These are phyloP conservation scores for Pichia sp. DNA, from an alignment of 1,139 yeast species.

Conservation along the genomic window DNA sequence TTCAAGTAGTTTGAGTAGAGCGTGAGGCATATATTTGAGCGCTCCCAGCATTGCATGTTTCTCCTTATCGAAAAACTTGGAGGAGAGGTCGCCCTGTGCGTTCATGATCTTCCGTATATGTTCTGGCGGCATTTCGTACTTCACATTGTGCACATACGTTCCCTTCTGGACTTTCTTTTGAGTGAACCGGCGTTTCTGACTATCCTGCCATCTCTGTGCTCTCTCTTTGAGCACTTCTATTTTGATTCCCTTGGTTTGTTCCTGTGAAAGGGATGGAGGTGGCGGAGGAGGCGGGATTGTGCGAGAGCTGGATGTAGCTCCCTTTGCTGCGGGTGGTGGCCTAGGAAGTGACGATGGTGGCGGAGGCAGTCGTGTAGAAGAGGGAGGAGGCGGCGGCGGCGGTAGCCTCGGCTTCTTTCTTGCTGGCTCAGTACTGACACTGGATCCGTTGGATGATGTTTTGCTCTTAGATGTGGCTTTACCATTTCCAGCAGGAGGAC, in stretches of 20 bases:
- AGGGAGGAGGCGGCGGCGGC: slow-evolving; percentile 23
- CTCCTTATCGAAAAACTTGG: slow-evolving; percentile 78
- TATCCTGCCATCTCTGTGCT: slow-evolving; percentile 59
- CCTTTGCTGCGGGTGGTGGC: background rate
- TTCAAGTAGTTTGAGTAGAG: slow-evolving; percentile 80
- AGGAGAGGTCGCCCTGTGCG: slow-evolving; percentile 83
- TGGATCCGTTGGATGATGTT: background rate
- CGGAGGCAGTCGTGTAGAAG: slow-evolving; percentile 17
- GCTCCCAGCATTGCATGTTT: slow-evolving; percentile 88
- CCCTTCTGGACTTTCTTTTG: slow-evolving; percentile 34
- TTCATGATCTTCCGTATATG: slow-evolving; percentile 81
- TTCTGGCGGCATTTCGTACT: slow-evolving; percentile 90
- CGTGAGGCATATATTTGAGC: slow-evolving; percentile 92
- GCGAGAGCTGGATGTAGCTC: background rate
- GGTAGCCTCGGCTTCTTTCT: slow-evolving; percentile 20
- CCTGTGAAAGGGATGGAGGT: slow-evolving; percentile 22
- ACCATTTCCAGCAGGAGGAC: slow-evolving; percentile 1
- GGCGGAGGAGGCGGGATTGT: slow-evolving; percentile 15
- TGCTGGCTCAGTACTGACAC: slow-evolving; percentile 17
- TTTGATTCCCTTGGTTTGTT: slow-evolving; percentile 25
- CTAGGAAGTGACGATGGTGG: slow-evolving; percentile 26
- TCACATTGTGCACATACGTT: slow-evolving; percentile 52
- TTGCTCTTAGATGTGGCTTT: background rate
- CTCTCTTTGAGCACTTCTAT: slow-evolving; percentile 35
- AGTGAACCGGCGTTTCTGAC: slow-evolving; percentile 54